These are phyloP conservation scores for Pyrenula massariospora DNA, from an alignment of 495 filamentous ascomycete species.

Conservation along the genomic window DNA sequence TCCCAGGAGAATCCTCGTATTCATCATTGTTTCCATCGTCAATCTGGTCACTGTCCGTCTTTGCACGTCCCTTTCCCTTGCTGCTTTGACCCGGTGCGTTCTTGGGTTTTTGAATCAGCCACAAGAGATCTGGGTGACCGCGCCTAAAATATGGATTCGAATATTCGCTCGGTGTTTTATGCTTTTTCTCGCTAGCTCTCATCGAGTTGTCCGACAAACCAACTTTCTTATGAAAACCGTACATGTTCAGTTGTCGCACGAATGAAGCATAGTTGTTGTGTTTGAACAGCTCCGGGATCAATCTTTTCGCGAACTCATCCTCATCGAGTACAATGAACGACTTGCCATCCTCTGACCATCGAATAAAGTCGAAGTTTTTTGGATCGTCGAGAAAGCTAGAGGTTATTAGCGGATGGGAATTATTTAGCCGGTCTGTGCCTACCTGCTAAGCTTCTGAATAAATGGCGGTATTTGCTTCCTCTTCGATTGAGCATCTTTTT, in stretches of 20 bases:
- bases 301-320: constrained; percentile 93
- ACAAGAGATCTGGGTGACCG: constrained; percentile 84
- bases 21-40: constrained; percentile 60
- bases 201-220: constrained; percentile 95
- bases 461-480: constrained; percentile 94
- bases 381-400: constrained; percentile 81
- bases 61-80: constrained; percentile 38
- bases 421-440: constrained; percentile 14
- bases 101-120: constrained; percentile 96
- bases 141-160: constrained; percentile 92
- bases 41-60: constrained; percentile 54
- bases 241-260: constrained; percentile 97
- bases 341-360: constrained; percentile 93
- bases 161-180: constrained; percentile 96
- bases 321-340: constrained; percentile 96
- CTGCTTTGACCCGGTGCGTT: constrained; percentile 37
- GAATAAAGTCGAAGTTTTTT: constrained; percentile 87
- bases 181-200: constrained; percentile 90
- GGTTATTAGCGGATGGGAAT: constrained; percentile 1
- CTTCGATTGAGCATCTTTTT: constrained; percentile 73
- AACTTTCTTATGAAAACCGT: constrained; percentile 98
- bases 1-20: constrained; percentile 15
- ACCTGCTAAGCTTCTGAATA: constrained; percentile 98
- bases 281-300: constrained; percentile 97
- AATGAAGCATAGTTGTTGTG: constrained; percentile 99